Evolutionary conservation across 257 asterid genomes (phyloP), one percentile per base, ranked within the genome.

Genomic region (Solanum pennellii): DNA sequence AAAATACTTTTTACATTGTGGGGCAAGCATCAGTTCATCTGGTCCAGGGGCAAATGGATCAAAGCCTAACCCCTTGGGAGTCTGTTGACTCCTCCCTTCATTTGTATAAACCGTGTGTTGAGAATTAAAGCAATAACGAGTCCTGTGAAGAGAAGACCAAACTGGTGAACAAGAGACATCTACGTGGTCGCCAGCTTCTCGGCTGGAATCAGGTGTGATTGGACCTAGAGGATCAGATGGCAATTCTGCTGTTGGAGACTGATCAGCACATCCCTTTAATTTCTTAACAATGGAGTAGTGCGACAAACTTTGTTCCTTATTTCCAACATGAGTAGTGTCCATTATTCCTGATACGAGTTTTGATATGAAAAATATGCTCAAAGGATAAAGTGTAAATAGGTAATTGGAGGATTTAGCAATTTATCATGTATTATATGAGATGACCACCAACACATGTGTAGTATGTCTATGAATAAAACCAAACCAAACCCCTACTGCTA

Each of bases 21-120:
- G 94, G 84, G 95, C 94, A 45, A 88, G 92, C 89, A 90, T 52
- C 42, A 92, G 87, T 65, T 76, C 88, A 47, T 88, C 91, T n/a
- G 91, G 89, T 14, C 89, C 93, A 8, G 94, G 94, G 77, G 94
- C 93, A 90, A 94, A 93, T 11, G 94, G 91, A 87, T 93, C 94
- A 86, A 91, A 93, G 16, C 89, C 85, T 14, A 66, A 33, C 42
- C 82, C 91, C 86, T 88, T 88, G 0, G 94, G 95, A 75, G 96
- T 93, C 35, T 71, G 83, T 10, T 71, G 87, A 75, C 31, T 59
- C 18, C 31, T 59, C 18, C 86, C 62, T 35, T 79, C 89, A 68
- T 69, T 75, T 27, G 88, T n/a, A 79, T 89, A 86, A 45, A 42
- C 6, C 45, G 71, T 42, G 74, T 44, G 83, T 73, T 72, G 47